Base-by-base conservation (phyloP, 192 early-diverging fungal species). In the Chytriomyces hyalinus region DNA sequence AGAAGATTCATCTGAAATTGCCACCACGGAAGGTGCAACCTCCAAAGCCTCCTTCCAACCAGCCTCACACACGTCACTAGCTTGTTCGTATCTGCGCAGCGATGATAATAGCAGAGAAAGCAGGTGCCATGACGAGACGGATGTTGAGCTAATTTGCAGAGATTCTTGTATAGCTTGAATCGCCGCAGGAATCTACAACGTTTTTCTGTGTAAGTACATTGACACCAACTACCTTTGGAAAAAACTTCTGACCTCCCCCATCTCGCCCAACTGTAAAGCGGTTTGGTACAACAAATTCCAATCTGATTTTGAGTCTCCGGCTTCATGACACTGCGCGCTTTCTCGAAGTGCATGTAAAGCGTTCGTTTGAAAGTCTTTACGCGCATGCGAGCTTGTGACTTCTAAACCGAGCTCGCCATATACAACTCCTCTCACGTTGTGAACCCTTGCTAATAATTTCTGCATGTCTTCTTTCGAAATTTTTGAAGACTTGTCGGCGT, bases 351-450 rank as follows among this genome's bases (percentile, higher is more conserved):
- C 1, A 51, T 48, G 26, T 6, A 84, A 61, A 7, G 79, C 83
- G n/a, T 53, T 47, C n/a, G 53, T 68, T 67, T 84, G 86, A 36
- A 69, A 78, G 22, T 67, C 26, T 22, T 28, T 46, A 3, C 84
- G 77, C 5, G 74, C 67, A 24, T 72, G 28, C 24, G 66, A 68
- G 45, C 64, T 77, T 5, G 78, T 53, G 6, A 84, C 82, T 78
- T 88, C 87, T 53, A 62, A 51, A 0, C 77, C 84, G 11, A 85
- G 64, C 63, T 88, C 87, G 8, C 84, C 84, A 68, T 80, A 84
- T 13, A 80, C 77, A 15, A 87, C 67, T 11, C 84, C 87, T 82
- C 59, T 82, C 77, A 61, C 59, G 43, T 36, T 15, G 48, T 64
- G 36, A 49, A 75, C 71, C 9, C 63, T 6, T 26, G 10, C 9